Evolutionary conservation across 306 rosid genomes (phyloP).

Genomic region (Aeschynomene evenia): DNA sequence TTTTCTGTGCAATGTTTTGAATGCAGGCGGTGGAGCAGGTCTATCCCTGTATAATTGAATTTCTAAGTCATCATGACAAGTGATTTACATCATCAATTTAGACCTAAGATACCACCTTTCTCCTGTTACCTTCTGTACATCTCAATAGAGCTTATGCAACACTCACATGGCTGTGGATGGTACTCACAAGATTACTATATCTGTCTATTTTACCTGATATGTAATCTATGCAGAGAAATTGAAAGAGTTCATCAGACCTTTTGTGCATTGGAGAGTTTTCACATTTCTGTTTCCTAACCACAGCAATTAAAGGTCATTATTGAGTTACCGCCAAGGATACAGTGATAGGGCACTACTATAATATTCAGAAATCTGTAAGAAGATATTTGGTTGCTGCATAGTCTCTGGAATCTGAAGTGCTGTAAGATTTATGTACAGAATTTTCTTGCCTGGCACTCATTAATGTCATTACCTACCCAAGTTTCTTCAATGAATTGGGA

Average conservation of each 20-base stretch:
- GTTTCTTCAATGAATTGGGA: slow-evolving; percentile 14
- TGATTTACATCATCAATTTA: slow-evolving; percentile 38
- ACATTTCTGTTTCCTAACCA: slow-evolving; percentile 27
- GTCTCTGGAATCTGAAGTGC: slow-evolving; percentile 22
- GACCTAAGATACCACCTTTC: slow-evolving; percentile 12
- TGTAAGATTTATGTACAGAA: slow-evolving; percentile 23
- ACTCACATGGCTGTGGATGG: slow-evolving; percentile 3
- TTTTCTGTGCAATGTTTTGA: slow-evolving; percentile 10
- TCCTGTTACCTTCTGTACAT: slow-evolving; percentile 18
- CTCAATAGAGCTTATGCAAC: not conserved
- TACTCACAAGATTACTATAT: slow-evolving; percentile 14
- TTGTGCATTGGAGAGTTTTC: slow-evolving; percentile 20
- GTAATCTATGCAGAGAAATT: slow-evolving; percentile 18
- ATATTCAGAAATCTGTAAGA: slow-evolving; percentile 15
- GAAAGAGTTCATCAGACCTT: slow-evolving; percentile 19
- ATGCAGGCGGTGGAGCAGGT: slow-evolving; percentile 84
- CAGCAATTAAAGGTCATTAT: slow-evolving; percentile 8
- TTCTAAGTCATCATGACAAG: slow-evolving; percentile 64
- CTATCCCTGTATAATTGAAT: slow-evolving; percentile 76
- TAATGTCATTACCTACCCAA: not conserved
- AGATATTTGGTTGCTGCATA: not conserved
- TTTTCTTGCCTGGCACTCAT: not conserved
- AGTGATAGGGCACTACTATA: slow-evolving; percentile 27
- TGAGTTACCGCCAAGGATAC: slow-evolving; percentile 14
- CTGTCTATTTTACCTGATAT: slow-evolving; percentile 6